Conservation (phyloP, 2,329 filamentous ascomycete genomes). For the Escovopsis sp. region DNA sequence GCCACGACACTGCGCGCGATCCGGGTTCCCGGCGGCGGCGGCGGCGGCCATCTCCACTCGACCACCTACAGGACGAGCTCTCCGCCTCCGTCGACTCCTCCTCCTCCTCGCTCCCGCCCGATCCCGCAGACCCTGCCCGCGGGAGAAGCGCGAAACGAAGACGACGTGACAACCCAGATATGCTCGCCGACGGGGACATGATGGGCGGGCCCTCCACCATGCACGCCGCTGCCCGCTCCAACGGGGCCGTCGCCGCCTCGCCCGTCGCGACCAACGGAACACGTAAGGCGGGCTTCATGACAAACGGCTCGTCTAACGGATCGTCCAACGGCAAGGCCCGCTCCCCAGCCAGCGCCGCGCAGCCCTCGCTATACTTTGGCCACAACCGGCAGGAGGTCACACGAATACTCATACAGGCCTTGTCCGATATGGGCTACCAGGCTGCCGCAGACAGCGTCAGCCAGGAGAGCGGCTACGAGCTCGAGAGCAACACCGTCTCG, state of each 20-base stretch:
- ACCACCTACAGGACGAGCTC: slow-evolving; percentile 18
- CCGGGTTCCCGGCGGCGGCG: slow-evolving; percentile 45
- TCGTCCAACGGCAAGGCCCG: slow-evolving; percentile 8
- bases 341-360: slow-evolving; percentile 5
- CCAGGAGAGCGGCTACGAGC: slow-evolving; percentile 69
- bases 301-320: slow-evolving; percentile 39
- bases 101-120: slow-evolving; percentile 2
- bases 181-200: slow-evolving; percentile 46
- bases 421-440: slow-evolving; percentile 78
- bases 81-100: neutral
- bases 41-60: slow-evolving; percentile 33
- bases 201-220: slow-evolving; percentile 22
- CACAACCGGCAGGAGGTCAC: slow-evolving; percentile 90
- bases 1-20: slow-evolving; percentile 21
- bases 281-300: slow-evolving; percentile 27
- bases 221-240: neutral
- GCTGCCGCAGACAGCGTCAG: slow-evolving; percentile 60
- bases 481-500: slow-evolving; percentile 79
- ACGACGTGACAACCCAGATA: slow-evolving; percentile 40
- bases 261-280: slow-evolving; percentile 29
- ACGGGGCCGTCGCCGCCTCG: slow-evolving; percentile 9
- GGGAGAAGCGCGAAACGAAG: slow-evolving; percentile 30
- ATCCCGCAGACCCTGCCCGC: slow-evolving; percentile 5
- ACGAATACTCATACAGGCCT: slow-evolving; percentile 76
- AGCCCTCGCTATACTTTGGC: slow-evolving; percentile 48